A percentile compares a stretch with the other conserved stretches of the same genome.
These are phyloP conservation scores for Pyrenophora graminea DNA, from an alignment of 2,329 filamentous ascomycete species.

Conservation along the genomic window DNA sequence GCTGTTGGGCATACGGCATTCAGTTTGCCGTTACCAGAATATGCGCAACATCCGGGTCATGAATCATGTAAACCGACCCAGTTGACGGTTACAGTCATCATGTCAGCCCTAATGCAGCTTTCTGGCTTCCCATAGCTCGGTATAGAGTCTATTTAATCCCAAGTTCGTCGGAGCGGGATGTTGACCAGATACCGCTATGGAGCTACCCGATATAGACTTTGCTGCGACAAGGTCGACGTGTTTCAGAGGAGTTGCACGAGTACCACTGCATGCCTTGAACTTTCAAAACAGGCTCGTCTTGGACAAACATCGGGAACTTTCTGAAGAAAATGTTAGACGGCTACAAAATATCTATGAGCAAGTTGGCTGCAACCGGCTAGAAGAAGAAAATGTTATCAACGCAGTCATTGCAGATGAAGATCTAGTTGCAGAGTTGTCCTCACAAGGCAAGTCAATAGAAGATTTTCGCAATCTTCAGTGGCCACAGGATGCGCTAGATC, in stretches of 20 bases:
- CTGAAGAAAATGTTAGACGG: slow-evolving; percentile 4
- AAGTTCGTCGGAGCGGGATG: not conserved
- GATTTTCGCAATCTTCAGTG: slow-evolving; percentile 9
- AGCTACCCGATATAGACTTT: slow-evolving; percentile 6
- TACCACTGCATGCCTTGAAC: slow-evolving; percentile 13
- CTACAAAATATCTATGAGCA: slow-evolving; percentile 9
- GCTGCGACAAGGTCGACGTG: slow-evolving; percentile 5
- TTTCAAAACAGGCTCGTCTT: slow-evolving; percentile 4
- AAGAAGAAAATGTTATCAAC: slow-evolving; percentile 30
- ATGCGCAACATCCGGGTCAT: too few relatives aligned
- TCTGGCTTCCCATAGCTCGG: too few relatives aligned
- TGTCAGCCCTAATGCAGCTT: too few relatives aligned
- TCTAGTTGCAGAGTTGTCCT: slow-evolving; percentile 12
- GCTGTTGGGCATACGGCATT: too few relatives aligned
- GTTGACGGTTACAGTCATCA: too few relatives aligned
- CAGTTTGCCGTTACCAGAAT: too few relatives aligned
- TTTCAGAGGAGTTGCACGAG: slow-evolving; percentile 7
- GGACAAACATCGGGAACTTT: slow-evolving; percentile 9
- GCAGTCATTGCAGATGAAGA: slow-evolving; percentile 16
- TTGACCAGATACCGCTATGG: not conserved
- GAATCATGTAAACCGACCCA: too few relatives aligned
- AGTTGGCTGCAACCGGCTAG: slow-evolving; percentile 10
- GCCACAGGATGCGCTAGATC: slow-evolving; percentile 13
- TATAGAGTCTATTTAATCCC: too few relatives aligned
- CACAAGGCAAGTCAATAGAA: slow-evolving; percentile 6